These are phyloP conservation scores for Scleroderma citrinum DNA, from an alignment of 768 basidiomycete species.

Conservation along the genomic window DNA sequence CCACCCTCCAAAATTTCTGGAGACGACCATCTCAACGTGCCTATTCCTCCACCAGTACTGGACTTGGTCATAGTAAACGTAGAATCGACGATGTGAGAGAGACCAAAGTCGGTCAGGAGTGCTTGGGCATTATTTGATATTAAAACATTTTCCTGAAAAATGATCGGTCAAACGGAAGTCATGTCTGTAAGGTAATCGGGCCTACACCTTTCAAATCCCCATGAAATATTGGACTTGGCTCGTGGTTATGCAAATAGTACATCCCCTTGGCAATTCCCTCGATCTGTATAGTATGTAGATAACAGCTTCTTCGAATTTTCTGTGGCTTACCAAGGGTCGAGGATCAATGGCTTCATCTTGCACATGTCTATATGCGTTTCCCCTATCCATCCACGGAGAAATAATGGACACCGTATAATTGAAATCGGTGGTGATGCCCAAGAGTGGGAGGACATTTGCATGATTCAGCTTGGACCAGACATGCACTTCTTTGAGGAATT, in stretches of 20 bases:
- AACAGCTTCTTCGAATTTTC: neutral
- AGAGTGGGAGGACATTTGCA: neutral
- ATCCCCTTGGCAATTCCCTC: slow-evolving; percentile 32
- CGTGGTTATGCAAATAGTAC: slow-evolving; percentile 29
- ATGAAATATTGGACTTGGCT: slow-evolving; percentile 24
- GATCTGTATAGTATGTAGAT: slow-evolving; percentile 17
- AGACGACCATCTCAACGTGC: neutral
- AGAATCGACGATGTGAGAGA: neutral
- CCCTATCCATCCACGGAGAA: neutral
- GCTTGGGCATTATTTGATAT: neutral
- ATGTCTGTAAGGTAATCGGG: neutral
- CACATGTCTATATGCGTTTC: neutral
- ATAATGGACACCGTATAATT: neutral
- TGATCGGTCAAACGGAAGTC: too few species aligned
- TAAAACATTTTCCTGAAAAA: neutral
- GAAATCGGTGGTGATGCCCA: too few species aligned
- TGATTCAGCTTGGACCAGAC: neutral
- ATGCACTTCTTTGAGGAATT: neutral
- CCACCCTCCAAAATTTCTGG: neutral
- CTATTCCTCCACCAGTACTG: neutral
- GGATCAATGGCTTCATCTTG: neutral
- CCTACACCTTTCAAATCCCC: neutral
- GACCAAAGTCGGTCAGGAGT: neutral
- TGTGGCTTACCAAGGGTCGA: neutral
- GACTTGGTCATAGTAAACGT: neutral